Conservation (phyloP, 1,284 basidiomycete genomes). For the Leccinum fuscescens region DNA sequence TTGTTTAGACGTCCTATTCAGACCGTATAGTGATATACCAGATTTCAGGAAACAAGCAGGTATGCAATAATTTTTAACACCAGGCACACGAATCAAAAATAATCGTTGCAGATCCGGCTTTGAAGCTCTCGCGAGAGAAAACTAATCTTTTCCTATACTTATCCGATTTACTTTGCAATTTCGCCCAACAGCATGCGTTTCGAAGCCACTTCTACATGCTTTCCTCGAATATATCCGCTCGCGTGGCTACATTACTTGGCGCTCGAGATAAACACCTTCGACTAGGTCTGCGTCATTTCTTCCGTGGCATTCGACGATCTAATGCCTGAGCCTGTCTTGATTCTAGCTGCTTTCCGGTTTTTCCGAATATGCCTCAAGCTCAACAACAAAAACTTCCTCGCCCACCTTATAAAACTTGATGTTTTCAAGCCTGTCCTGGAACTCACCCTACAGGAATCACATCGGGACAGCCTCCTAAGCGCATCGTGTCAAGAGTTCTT, state of each 20-base stretch:
- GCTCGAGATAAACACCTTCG: slow-evolving; percentile 89
- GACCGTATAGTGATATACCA: slow-evolving; percentile 76
- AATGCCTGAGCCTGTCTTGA: slow-evolving; percentile 11
- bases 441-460: slow-evolving; percentile 78
- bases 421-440: slow-evolving; percentile 82
- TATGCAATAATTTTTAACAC: slow-evolving; percentile 32
- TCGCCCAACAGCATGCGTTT: slow-evolving; percentile 85
- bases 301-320: slow-evolving; percentile 6
- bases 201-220: slow-evolving; percentile 90
- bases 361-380: slow-evolving; percentile 84
- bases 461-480: slow-evolving; percentile 87
- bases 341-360: slow-evolving; percentile 83
- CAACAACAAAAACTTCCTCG: slow-evolving; percentile 85
- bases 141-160: slow-evolving; percentile 79
- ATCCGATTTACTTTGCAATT: slow-evolving; percentile 89
- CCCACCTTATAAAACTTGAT: slow-evolving; percentile 84
- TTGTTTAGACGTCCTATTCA: slow-evolving; percentile 73
- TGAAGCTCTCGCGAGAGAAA: slow-evolving; percentile 66
- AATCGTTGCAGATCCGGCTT: slow-evolving; percentile 42
- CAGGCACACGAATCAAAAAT: not conserved
- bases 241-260: slow-evolving; percentile 77
- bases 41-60: slow-evolving; percentile 69
- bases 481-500: slow-evolving; percentile 96
- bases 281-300: slow-evolving; percentile 58
- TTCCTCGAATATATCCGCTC: slow-evolving; percentile 69